Percentiles rank a stretch among this genome's conserved stretches.
Evolutionary conservation across 2,329 filamentous ascomycete genomes (phyloP).

Genomic region (Aotearoamyces nothofagi): DNA sequence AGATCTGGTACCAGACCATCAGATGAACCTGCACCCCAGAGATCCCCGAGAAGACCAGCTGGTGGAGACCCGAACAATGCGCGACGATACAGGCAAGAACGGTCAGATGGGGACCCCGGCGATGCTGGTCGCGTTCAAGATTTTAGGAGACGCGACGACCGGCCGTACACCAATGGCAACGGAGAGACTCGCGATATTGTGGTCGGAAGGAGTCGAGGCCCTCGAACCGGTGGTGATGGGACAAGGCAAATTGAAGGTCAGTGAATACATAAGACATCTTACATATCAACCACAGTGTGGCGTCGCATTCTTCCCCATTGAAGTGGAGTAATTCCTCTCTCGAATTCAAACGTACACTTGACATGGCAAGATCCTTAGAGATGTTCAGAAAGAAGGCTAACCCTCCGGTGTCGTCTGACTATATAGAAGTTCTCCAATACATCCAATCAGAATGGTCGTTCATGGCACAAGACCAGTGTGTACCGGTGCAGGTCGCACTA

Average conservation of each 20-base stretch:
- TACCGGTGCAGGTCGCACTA: slow-evolving; percentile 87
- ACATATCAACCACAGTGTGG: too few relatives aligned
- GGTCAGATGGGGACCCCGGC: slow-evolving; percentile 1
- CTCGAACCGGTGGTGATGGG: slow-evolving; percentile 3
- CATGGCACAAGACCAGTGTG: slow-evolving; percentile 77
- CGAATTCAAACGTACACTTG: too few relatives aligned
- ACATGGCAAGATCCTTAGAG: too few relatives aligned
- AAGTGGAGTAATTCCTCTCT: too few relatives aligned
- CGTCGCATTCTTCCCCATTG: too few relatives aligned
- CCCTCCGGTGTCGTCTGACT: too few relatives aligned
- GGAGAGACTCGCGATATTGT: slow-evolving; percentile 1
- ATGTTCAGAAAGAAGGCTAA: slow-evolving; percentile 1
- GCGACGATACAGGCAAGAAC: background rate
- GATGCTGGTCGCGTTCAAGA: background rate
- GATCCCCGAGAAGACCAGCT: background rate
- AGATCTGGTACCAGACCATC: background rate
- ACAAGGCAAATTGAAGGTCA: slow-evolving; percentile 6
- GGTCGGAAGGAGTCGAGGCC: slow-evolving; percentile 1
- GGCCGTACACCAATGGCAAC: background rate
- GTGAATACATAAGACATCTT: too few relatives aligned
- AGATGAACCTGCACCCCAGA: background rate
- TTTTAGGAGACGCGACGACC: background rate
- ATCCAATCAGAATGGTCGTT: slow-evolving; percentile 85
- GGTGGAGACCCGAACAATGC: slow-evolving; percentile 1
- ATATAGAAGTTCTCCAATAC: slow-evolving; percentile 48